These are phyloP conservation scores for Kodamaea jinghongensis DNA, from an alignment of 805 yeast species.

Conservation along the genomic window DNA sequence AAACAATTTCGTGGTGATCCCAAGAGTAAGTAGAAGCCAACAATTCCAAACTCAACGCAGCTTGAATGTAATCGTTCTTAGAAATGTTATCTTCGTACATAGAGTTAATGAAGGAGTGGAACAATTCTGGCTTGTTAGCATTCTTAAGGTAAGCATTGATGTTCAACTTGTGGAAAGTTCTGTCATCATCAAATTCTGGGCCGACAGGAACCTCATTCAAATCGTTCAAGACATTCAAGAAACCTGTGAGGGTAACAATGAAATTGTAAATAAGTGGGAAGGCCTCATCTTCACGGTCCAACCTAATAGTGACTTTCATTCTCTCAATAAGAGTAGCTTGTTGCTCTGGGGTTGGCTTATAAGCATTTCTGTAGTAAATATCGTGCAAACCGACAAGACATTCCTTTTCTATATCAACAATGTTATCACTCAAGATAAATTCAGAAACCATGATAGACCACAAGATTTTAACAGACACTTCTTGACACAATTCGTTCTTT, in stretches of 20 bases:
- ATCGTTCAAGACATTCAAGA: conserved; percentile 63
- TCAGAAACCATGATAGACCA: conserved; percentile 75
- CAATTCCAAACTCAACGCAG: conserved; percentile 75
- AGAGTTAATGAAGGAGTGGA: conserved; percentile 74
- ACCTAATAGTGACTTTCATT: conserved; percentile 46
- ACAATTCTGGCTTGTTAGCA: conserved; percentile 74
- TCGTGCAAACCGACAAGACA: conserved; percentile 63
- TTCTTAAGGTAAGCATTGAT: conserved; percentile 74
- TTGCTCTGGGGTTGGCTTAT: conserved; percentile 55
- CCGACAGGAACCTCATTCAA: conserved; percentile 74
- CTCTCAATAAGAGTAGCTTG: conserved; percentile 52
- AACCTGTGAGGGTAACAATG: conserved; percentile 55
- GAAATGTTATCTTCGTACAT: conserved; percentile 62
- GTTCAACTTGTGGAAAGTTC: conserved; percentile 75
- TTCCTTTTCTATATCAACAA: conserved; percentile 61
- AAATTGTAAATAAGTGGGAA: conserved; percentile 48
- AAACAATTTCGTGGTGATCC: conserved; percentile 57
- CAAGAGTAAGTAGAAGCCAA: conserved; percentile 75
- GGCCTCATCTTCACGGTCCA: conserved; percentile 67
- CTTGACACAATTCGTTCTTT: conserved; percentile 56
- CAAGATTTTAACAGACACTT: conserved; percentile 60
- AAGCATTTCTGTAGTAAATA: conserved; percentile 54
- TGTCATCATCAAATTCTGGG: conserved; percentile 81
- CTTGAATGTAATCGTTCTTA: conserved; percentile 70
- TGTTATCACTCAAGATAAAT: conserved; percentile 53